A percentile compares a stretch with the other conserved stretches of the same genome.
Conservation (phyloP, 345 rosid genomes). For the Pugionium cornutum region DNA sequence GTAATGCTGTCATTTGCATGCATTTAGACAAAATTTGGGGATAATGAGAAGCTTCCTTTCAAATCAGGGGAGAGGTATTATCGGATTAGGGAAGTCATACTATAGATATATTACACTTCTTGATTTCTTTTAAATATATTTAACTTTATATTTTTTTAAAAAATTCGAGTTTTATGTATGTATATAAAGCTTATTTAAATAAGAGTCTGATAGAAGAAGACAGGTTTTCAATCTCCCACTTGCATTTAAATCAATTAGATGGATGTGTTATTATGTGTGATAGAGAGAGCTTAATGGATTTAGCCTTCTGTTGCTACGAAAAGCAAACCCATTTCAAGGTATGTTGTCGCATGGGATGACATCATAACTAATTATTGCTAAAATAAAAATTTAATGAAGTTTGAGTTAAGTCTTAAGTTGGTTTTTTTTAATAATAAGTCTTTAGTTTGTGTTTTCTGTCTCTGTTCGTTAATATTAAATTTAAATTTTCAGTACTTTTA, state of each 20-base stretch:
- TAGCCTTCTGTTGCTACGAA: constrained; percentile 22
- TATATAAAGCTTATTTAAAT: not conserved
- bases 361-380: not conserved
- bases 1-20: constrained; percentile 39
- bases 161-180: too few relatives aligned
- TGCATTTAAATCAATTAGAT: constrained; percentile 16
- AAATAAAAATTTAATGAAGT: too few relatives aligned
- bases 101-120: too few relatives aligned
- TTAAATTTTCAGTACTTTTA: too few relatives aligned
- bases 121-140: too few relatives aligned
- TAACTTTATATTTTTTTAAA: too few relatives aligned
- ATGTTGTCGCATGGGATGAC: not conserved
- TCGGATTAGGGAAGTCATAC: not conserved
- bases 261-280: constrained; percentile 10
- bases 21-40: constrained; percentile 24
- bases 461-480: too few relatives aligned
- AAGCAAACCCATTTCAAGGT: constrained; percentile 18
- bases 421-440: too few relatives aligned
- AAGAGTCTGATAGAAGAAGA: not conserved
- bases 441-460: too few relatives aligned
- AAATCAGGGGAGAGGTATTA: not conserved
- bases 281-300: constrained; percentile 26
- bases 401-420: too few relatives aligned
- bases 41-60: constrained; percentile 33
- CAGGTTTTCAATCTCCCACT: constrained; percentile 25